These are phyloP conservation scores for Gomphus bonarii DNA, from an alignment of 1,284 basidiomycete species.

Conservation along the genomic window DNA sequence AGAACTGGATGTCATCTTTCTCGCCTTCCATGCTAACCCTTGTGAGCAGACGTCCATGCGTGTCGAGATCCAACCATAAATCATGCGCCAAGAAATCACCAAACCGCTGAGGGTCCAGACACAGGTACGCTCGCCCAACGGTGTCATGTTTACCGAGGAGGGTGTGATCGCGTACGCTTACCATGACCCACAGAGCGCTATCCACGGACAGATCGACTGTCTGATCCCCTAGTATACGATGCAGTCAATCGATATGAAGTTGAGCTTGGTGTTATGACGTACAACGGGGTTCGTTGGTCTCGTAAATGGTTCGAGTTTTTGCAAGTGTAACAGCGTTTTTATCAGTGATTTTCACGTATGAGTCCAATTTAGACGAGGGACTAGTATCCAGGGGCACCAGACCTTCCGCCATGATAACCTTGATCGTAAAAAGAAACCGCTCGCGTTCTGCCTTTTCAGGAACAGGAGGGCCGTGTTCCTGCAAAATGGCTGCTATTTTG, in stretches of 20 bases:
- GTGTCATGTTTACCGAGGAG: constrained; percentile 86
- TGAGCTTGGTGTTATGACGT: constrained; percentile 22
- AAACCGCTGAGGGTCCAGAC: constrained; percentile 83
- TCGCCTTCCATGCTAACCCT: constrained; percentile 98
- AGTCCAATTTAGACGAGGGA: constrained; percentile 67
- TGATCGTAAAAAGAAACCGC: constrained; percentile 87
- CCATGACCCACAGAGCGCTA: constrained; percentile 89
- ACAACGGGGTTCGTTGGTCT: constrained; percentile 85
- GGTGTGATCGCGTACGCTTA: constrained; percentile 86
- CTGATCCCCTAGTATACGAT: constrained; percentile 69
- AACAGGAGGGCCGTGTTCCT: constrained; percentile 51
- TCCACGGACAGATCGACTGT: constrained; percentile 92
- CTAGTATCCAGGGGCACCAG: constrained; percentile 65
- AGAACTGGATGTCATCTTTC: constrained; percentile 96
- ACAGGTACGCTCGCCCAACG: constrained; percentile 86
- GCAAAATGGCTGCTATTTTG: constrained; percentile 63
- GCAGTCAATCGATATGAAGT: constrained; percentile 5
- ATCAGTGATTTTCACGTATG: constrained; percentile 92
- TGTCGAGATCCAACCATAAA: constrained; percentile 86
- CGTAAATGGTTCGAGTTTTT: constrained; percentile 95
- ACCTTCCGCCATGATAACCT: constrained; percentile 84
- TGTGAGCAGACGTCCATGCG: constrained; percentile 75
- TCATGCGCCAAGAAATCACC: constrained; percentile 89
- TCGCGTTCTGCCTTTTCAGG: constrained; percentile 56
- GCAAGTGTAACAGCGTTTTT: constrained; percentile 84